A percentile compares a stretch with the other conserved stretches of the same genome.
These are phyloP conservation scores for Verticillium isaacii DNA, from an alignment of 2,329 filamentous ascomycete genomes.

Conservation along the genomic window DNA sequence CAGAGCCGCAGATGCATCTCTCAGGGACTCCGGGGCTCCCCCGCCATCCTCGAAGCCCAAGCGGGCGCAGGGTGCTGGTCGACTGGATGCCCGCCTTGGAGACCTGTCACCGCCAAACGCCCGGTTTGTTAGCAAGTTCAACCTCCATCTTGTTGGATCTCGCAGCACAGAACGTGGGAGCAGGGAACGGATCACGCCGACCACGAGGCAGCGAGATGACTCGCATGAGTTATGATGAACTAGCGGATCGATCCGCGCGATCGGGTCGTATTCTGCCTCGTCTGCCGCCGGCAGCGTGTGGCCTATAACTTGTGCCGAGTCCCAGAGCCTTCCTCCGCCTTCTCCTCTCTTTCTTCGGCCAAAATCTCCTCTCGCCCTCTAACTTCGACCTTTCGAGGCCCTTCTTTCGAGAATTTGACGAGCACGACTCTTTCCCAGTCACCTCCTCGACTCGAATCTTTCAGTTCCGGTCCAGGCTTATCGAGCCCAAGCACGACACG, in stretches of 20 bases:
- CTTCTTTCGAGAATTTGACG: constrained; percentile 46
- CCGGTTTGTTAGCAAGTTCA: background rate
- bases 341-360: constrained; percentile 32
- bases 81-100: background rate
- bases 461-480: constrained; percentile 51
- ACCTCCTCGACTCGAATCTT: constrained; percentile 41
- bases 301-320: background rate
- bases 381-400: constrained; percentile 50
- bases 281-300: background rate
- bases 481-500: constrained; percentile 52
- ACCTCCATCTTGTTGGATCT: background rate
- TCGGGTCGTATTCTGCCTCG: background rate
- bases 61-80: background rate
- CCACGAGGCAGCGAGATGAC: background rate
- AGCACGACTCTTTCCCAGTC: constrained; percentile 57
- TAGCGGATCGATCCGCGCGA: background rate
- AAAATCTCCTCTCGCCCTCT: constrained; percentile 43
- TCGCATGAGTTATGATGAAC: background rate
- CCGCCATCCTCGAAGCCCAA: background rate
- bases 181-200: background rate
- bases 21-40: background rate
- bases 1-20: background rate
- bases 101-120: background rate
- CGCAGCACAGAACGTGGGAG: background rate
- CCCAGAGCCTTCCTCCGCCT: constrained; percentile 2